Conservation (phyloP, 2,329 filamentous ascomycete genomes). For the Orbilia oligospora region DNA sequence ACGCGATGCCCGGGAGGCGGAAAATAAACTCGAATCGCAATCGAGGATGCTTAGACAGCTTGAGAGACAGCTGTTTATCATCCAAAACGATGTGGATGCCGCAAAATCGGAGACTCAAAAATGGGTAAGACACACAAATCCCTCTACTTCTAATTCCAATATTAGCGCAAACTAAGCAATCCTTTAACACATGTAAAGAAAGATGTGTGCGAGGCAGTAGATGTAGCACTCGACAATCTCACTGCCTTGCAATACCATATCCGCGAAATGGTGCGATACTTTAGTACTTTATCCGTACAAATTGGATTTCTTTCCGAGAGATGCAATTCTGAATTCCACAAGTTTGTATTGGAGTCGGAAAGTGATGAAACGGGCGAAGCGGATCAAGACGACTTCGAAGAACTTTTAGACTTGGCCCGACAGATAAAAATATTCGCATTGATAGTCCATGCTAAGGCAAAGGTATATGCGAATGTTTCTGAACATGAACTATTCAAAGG, state of each 20-base stretch:
- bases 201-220: not conserved
- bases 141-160: not conserved
- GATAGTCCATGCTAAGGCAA: too few relatives aligned
- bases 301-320: constrained; percentile 16
- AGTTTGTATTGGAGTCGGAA: not conserved
- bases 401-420: too few relatives aligned
- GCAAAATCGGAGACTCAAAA: constrained; percentile 5
- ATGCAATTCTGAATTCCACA: not conserved
- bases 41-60: not conserved
- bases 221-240: not conserved
- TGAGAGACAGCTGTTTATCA: not conserved
- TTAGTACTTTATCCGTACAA: constrained; percentile 7
- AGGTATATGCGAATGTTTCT: too few relatives aligned
- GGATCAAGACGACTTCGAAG: constrained; percentile 5
- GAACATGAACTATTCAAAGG: too few relatives aligned
- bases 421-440: too few relatives aligned
- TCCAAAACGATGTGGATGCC: not conserved
- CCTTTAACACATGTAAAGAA: not conserved
- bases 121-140: constrained; percentile 2
- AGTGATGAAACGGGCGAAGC: not conserved
- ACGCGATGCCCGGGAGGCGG: not conserved
- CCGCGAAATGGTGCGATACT: constrained; percentile 9
- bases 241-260: constrained; percentile 14
- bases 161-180: too few relatives aligned
- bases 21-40: not conserved